Evolutionary conservation across 768 basidiomycete genomes (phyloP).

Genomic region (Boletellus emodensis): DNA sequence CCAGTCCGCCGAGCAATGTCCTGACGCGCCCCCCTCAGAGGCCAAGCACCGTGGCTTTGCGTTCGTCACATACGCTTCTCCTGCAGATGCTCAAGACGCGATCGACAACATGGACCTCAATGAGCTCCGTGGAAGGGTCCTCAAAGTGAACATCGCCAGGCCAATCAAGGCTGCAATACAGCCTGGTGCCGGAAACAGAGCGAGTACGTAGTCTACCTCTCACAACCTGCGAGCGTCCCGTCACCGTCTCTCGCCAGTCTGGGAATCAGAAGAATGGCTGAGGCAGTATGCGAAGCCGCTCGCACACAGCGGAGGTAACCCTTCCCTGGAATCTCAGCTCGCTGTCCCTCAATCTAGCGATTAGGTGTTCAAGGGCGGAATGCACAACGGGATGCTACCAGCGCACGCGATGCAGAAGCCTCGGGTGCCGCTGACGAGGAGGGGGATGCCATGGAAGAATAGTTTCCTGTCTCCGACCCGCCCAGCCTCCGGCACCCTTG

Average conservation of each 20-base stretch:
- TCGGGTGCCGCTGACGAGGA: constrained; percentile 34
- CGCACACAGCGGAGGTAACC: constrained; percentile 66
- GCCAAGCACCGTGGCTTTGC: constrained; percentile 91
- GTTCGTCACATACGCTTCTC: constrained; percentile 80
- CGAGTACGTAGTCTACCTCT: constrained; percentile 47
- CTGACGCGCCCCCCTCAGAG: constrained; percentile 37
- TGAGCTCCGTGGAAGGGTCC: constrained; percentile 70
- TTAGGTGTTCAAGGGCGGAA: constrained; percentile 55
- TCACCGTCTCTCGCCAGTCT: constrained; percentile 50
- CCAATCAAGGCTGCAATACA: constrained; percentile 72
- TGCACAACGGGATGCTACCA: constrained; percentile 27
- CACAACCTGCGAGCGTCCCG: background rate
- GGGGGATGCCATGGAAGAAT: constrained; percentile 68
- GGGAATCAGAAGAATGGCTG: constrained; percentile 96
- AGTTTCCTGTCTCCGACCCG: constrained; percentile 10
- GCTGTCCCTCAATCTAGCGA: constrained; percentile 1
- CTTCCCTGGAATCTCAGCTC: constrained; percentile 2
- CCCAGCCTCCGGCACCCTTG: background rate
- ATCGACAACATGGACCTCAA: constrained; percentile 99
- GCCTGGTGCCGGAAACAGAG: constrained; percentile 64
- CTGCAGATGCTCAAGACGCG: constrained; percentile 88
- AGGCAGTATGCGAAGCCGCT: constrained; percentile 76
- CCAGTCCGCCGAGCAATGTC: background rate
- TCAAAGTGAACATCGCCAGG: constrained; percentile 82
- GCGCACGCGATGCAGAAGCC: constrained; percentile 17